Conservation (phyloP, 768 basidiomycete species). For the Nevesoporus exiguus region DNA sequence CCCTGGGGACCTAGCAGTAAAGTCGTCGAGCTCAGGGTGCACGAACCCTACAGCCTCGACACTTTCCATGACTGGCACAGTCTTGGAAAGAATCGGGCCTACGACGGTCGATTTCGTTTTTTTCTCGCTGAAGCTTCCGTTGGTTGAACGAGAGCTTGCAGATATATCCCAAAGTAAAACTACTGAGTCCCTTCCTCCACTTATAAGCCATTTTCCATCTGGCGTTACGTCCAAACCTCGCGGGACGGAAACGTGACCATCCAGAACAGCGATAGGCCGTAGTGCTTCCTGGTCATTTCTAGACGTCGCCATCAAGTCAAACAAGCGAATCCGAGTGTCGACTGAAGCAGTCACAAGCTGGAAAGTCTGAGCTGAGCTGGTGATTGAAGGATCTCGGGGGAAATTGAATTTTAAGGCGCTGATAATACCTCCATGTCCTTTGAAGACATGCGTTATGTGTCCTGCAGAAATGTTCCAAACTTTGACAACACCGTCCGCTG, state of each 20-base stretch:
- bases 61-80: constrained; percentile 79
- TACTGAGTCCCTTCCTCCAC: constrained; percentile 90
- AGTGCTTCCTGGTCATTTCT: constrained; percentile 53
- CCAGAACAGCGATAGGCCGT: constrained; percentile 77
- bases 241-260: constrained; percentile 94
- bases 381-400: constrained; percentile 54
- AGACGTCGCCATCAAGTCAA: constrained; percentile 71
- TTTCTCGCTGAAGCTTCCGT: constrained; percentile 25
- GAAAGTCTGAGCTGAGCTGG: constrained; percentile 52
- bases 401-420: constrained; percentile 86
- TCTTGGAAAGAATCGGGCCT: constrained; percentile 64
- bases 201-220: constrained; percentile 88
- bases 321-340: constrained; percentile 89
- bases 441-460: constrained; percentile 91
- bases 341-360: constrained; percentile 88
- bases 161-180: constrained; percentile 88
- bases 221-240: constrained; percentile 80
- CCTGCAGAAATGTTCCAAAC: constrained; percentile 91
- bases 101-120: constrained; percentile 45
- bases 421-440: constrained; percentile 97
- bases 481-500: constrained; percentile 95
- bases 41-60: constrained; percentile 84
- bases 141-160: not conserved
- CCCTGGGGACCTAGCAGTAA: constrained; percentile 29
- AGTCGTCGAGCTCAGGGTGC: constrained; percentile 44